These are phyloP conservation scores for Triangularia verruculosa DNA, from an alignment of 2,329 filamentous ascomycete genomes.

Conservation along the genomic window DNA sequence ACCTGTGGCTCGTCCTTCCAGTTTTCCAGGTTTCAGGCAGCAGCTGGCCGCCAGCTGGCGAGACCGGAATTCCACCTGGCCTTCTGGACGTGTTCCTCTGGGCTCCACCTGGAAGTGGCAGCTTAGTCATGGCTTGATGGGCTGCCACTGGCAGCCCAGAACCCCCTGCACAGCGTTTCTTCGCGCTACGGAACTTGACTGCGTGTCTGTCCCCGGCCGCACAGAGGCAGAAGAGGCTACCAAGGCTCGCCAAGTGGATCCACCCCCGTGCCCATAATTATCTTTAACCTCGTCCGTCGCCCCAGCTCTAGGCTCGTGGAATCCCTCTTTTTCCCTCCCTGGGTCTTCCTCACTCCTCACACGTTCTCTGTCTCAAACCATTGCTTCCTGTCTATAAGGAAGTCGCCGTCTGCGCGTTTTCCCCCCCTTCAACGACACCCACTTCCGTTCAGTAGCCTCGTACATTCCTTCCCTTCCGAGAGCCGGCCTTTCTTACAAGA, in stretches of 20 bases:
- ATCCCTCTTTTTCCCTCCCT: constrained; percentile 21
- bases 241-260: constrained; percentile 21
- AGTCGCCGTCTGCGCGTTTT: neutral
- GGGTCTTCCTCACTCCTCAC: constrained; percentile 10
- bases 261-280: constrained; percentile 18
- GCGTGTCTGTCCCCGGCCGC: constrained; percentile 2
- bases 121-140: neutral
- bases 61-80: neutral
- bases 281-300: constrained; percentile 28
- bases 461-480: constrained; percentile 8
- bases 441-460: neutral
- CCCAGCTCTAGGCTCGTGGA: constrained; percentile 20
- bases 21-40: constrained; percentile 6
- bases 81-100: neutral
- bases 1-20: constrained; percentile 7
- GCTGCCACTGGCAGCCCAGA: neutral
- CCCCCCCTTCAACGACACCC: constrained; percentile 10
- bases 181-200: neutral
- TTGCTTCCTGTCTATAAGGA: constrained; percentile 2
- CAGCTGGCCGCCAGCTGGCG: constrained; percentile 4
- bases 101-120: neutral
- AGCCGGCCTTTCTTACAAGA: constrained; percentile 9
- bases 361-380: constrained; percentile 1
- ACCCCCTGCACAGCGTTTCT: neutral
- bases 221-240: constrained; percentile 4